Conservation (phyloP, 2,329 filamentous ascomycete species). For the Amesomyces nigricolor region DNA sequence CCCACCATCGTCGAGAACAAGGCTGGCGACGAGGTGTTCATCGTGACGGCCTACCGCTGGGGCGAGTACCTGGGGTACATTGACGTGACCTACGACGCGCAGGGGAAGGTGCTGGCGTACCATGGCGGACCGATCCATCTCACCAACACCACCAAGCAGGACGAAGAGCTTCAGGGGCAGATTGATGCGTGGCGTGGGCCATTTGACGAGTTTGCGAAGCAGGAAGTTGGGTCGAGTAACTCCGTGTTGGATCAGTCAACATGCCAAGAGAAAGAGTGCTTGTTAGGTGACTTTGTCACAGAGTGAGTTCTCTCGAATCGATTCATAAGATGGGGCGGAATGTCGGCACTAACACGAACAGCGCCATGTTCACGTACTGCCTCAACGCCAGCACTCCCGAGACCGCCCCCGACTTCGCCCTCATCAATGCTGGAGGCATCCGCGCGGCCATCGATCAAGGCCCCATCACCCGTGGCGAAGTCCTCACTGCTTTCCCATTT, state of each 20-base stretch:
- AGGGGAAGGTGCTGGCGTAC: constrained; percentile 58
- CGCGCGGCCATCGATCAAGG: constrained; percentile 58
- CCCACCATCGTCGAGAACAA: constrained; percentile 57
- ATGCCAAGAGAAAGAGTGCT: constrained; percentile 55
- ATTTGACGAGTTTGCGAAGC: constrained; percentile 54
- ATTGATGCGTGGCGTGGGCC: constrained; percentile 54
- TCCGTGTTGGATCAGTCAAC: constrained; percentile 53
- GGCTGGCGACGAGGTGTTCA: constrained; percentile 61
- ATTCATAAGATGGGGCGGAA: not conserved
- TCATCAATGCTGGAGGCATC: constrained; percentile 60
- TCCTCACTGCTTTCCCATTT: constrained; percentile 61
- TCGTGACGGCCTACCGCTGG: constrained; percentile 64
- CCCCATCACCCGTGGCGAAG: constrained; percentile 56
- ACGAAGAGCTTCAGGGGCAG: constrained; percentile 51
- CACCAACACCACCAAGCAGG: constrained; percentile 54
- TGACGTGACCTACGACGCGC: constrained; percentile 56
- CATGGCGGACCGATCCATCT: constrained; percentile 59
- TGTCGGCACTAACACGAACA: constrained; percentile 27
- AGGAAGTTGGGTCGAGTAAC: constrained; percentile 51
- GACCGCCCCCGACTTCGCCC: constrained; percentile 46
- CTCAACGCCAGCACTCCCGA: constrained; percentile 41
- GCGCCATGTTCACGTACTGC: constrained; percentile 57
- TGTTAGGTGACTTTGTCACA: constrained; percentile 49
- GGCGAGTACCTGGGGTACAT: constrained; percentile 64
- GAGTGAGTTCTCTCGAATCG: constrained; percentile 34